Percentiles rank a stretch among this genome's conserved stretches.
These are phyloP conservation scores for Aspergillus persii DNA, from an alignment of 2,329 filamentous ascomycete species.

Conservation along the genomic window DNA sequence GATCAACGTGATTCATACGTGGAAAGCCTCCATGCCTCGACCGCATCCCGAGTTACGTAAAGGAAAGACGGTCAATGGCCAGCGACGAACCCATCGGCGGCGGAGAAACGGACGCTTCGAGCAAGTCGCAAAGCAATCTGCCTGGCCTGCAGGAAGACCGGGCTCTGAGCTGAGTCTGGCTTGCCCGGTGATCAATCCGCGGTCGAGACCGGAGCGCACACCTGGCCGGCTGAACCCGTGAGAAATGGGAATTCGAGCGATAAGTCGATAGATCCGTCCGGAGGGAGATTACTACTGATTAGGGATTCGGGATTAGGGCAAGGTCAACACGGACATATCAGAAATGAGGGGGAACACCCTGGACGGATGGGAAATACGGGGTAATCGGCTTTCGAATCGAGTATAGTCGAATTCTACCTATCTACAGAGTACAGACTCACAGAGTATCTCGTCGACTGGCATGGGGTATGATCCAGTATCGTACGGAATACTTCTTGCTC, in stretches of 20 bases:
- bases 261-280: too few species aligned
- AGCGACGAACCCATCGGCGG: not conserved
- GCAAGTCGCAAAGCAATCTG: not conserved
- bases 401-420: not conserved
- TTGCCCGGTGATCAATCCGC: constrained; percentile 1
- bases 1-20: not conserved
- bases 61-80: constrained; percentile 27
- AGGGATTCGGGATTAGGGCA: not conserved
- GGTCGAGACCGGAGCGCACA: constrained; percentile 3
- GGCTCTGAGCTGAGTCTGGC: not conserved
- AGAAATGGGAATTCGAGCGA: too few species aligned
- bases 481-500: too few species aligned
- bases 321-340: not conserved
- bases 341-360: not conserved
- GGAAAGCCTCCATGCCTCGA: constrained; percentile 4
- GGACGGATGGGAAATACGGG: not conserved
- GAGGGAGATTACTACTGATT: too few species aligned
- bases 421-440: too few species aligned
- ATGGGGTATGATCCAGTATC: too few species aligned
- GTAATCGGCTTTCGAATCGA: not conserved
- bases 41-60: constrained; percentile 42
- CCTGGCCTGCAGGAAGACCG: not conserved
- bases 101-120: constrained; percentile 14
- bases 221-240: too few species aligned
- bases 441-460: too few species aligned